These are phyloP conservation scores for Iris pallida DNA, from an alignment of 116 monocot genomes.

Conservation along the genomic window DNA sequence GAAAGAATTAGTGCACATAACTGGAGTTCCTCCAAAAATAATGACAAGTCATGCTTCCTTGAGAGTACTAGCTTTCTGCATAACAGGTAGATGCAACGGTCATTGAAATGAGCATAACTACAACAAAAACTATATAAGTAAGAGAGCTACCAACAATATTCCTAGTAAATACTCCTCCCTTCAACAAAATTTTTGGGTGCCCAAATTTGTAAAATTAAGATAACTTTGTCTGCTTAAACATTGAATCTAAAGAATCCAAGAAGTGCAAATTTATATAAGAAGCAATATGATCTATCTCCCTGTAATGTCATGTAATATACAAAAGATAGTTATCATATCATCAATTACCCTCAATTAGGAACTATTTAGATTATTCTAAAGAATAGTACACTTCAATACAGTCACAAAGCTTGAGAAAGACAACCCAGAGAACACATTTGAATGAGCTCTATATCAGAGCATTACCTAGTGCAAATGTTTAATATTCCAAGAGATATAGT, in stretches of 20 bases:
- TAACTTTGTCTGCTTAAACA: background rate
- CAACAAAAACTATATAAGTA: background rate
- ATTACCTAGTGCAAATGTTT: too few relatives aligned
- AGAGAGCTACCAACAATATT: background rate
- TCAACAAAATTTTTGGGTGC: too few relatives aligned
- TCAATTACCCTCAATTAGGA: too few relatives aligned
- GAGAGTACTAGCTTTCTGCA: constrained; percentile 65
- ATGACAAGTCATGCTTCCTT: constrained; percentile 25
- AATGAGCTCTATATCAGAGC: too few relatives aligned
- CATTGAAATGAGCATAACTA: constrained; percentile 5
- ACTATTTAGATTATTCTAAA: too few relatives aligned
- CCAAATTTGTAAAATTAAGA: too few relatives aligned
- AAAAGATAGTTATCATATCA: too few relatives aligned
- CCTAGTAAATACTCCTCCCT: background rate
- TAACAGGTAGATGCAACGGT: constrained; percentile 13
- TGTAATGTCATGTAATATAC: too few relatives aligned
- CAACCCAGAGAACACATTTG: too few relatives aligned
- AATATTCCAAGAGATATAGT: too few relatives aligned
- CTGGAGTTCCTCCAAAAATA: constrained; percentile 49
- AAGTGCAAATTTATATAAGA: background rate
- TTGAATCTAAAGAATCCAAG: background rate
- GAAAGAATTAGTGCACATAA: constrained; percentile 68
- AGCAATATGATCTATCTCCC: background rate
- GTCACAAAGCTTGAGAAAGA: too few relatives aligned
- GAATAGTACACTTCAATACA: too few relatives aligned